Conservation (phyloP, 2,329 filamentous ascomycete genomes). For the Ampelomyces quisqualis region DNA sequence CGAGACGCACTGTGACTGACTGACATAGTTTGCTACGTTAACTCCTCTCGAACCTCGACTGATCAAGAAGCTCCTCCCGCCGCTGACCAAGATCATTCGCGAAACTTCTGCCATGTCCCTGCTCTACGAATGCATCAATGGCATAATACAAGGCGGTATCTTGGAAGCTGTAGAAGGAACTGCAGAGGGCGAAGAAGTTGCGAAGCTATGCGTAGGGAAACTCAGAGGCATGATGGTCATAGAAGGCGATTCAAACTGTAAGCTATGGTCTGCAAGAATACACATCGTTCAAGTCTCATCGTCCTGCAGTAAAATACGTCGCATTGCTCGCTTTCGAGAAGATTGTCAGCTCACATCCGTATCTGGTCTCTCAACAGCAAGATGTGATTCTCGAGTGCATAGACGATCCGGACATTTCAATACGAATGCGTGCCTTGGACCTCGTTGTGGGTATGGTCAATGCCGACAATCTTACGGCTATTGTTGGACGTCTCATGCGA, state of each 20-base stretch:
- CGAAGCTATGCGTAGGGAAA: conserved; percentile 87
- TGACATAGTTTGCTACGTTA: conserved; percentile 78
- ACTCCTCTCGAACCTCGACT: conserved; percentile 90
- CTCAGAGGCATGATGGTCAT: conserved; percentile 91
- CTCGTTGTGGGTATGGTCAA: conserved; percentile 93
- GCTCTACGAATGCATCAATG: conserved; percentile 96
- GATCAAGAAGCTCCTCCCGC: conserved; percentile 86
- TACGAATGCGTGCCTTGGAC: conserved; percentile 87
- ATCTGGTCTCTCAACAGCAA: conserved; percentile 86
- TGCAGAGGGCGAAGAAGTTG: conserved; percentile 85
- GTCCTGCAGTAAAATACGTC: conserved; percentile 82
- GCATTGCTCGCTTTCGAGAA: conserved; percentile 93
- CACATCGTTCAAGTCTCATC: conserved; percentile 13
- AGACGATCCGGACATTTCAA: conserved; percentile 93
- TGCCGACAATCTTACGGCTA: conserved; percentile 76
- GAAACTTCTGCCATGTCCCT: conserved; percentile 98
- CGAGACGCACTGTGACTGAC: conserved; percentile 10
- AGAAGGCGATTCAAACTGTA: conserved; percentile 89
- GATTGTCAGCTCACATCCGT: conserved; percentile 84
- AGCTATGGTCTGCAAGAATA: conserved; percentile 42
- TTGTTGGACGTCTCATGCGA: conserved; percentile 83
- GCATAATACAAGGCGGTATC: conserved; percentile 95
- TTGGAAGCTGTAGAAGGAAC: conserved; percentile 78
- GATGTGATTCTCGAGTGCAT: conserved; percentile 97
- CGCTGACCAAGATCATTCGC: conserved; percentile 87